Percentiles rank a stretch among this genome's conserved stretches.
Evolutionary conservation across 441 rosid species (phyloP).

Genomic region (Aquilaria agallochum): DNA sequence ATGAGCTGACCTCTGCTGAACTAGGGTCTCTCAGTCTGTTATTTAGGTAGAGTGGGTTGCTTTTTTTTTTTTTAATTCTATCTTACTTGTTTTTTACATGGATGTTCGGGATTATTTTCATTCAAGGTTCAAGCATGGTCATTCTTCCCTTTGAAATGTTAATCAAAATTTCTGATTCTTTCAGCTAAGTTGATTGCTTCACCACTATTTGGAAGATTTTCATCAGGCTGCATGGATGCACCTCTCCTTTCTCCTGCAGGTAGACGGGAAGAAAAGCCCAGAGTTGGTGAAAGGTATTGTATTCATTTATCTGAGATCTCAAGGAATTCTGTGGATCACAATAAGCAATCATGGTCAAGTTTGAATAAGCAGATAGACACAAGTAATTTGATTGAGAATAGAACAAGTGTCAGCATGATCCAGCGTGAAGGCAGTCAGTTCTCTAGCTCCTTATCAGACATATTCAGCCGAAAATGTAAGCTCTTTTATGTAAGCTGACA

Average conservation of each 20-base stretch:
- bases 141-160: neutral
- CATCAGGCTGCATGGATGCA: slow-evolving; percentile 29
- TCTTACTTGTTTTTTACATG: neutral
- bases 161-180: slow-evolving; percentile 1
- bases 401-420: slow-evolving; percentile 20
- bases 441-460: slow-evolving; percentile 57
- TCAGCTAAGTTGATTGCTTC: slow-evolving; percentile 33
- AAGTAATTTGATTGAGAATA: slow-evolving; percentile 26
- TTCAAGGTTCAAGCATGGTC: slow-evolving; percentile 8
- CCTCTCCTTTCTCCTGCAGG: slow-evolving; percentile 25
- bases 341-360: slow-evolving; percentile 34
- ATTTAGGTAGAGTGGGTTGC: neutral
- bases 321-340: slow-evolving; percentile 32
- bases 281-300: slow-evolving; percentile 27
- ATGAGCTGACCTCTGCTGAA: neutral
- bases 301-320: slow-evolving; percentile 30
- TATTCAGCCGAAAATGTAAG: slow-evolving; percentile 44
- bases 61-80: neutral
- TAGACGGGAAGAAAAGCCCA: slow-evolving; percentile 30
- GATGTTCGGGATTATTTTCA: neutral
- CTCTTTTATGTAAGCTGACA: slow-evolving; percentile 2
- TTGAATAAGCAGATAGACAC: slow-evolving; percentile 25
- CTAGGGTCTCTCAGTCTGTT: no score
- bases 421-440: slow-evolving; percentile 60
- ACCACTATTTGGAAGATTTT: slow-evolving; percentile 29